A percentile compares a stretch with the other conserved stretches of the same genome.
Evolutionary conservation across 2,329 filamentous ascomycete genomes (phyloP).

Genomic region (Hypoxylon sp.): DNA sequence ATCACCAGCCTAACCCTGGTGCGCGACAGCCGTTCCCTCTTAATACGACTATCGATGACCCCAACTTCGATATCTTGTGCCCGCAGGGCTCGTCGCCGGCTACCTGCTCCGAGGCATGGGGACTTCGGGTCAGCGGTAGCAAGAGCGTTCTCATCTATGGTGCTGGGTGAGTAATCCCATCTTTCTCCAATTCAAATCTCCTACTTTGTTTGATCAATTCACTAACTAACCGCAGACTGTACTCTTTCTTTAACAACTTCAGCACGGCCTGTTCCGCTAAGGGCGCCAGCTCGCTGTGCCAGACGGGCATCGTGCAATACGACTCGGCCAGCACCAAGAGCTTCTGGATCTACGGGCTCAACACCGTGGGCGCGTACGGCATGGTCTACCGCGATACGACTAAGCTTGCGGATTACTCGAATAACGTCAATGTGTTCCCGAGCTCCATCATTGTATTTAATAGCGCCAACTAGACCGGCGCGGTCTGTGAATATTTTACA

Average conservation of each 20-base stretch:
- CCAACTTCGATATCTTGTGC: slow-evolving; percentile 66
- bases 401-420: slow-evolving; percentile 45
- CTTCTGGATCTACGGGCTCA: slow-evolving; percentile 49
- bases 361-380: slow-evolving; percentile 48
- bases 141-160: slow-evolving; percentile 72
- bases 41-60: slow-evolving; percentile 62
- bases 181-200: background rate
- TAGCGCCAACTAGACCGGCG: slow-evolving; percentile 35
- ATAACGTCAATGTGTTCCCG: slow-evolving; percentile 49
- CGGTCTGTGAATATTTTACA: background rate
- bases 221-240: slow-evolving; percentile 59
- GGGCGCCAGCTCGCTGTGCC: slow-evolving; percentile 61
- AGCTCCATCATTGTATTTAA: slow-evolving; percentile 48
- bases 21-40: slow-evolving; percentile 70
- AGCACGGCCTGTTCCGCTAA: slow-evolving; percentile 63
- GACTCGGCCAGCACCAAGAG: slow-evolving; percentile 46
- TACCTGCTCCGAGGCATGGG: slow-evolving; percentile 74
- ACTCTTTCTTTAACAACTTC: slow-evolving; percentile 79
- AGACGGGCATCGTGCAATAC: slow-evolving; percentile 59
- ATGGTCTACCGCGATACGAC: slow-evolving; percentile 50
- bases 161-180: slow-evolving; percentile 61
- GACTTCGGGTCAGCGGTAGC: slow-evolving; percentile 71
- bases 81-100: slow-evolving; percentile 50
- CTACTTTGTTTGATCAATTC: background rate
- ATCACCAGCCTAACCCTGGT: slow-evolving; percentile 77